Evolutionary conservation across 495 filamentous ascomycete species (phyloP), one percentile per base, ranked within the genome.

Genomic region (Penicillium bovifimosum): DNA sequence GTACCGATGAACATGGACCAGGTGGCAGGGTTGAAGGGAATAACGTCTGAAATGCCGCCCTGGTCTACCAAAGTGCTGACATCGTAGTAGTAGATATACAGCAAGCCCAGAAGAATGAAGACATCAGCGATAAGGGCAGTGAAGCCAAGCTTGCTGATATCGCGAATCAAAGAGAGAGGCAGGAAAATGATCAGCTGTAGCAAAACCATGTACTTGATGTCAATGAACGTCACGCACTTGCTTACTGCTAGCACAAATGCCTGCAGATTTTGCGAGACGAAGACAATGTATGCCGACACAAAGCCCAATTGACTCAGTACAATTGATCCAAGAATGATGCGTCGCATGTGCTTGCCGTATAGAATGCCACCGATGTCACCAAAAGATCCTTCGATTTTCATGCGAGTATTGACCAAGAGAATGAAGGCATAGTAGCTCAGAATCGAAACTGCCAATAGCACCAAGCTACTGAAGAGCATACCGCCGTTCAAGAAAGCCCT

Each of bases 1-100:
- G 93, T 97, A 57, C 93, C 93, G 60, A 98, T 96, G 68, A 97
- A 96, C 31, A 97, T 81, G 0, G 91, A 96, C 93, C 93, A 98
- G 60, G 87, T 82, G 17, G 84, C 78, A 4, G 83, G 70, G 72
- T 98, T 98, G 77, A 98, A 96, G 52, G 82, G 71, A 49, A 83
- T 76, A 59, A 97, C 86, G 65, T 97, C 93, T 0, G 90, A 77
- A 10, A 95, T 66, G 7, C 92, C 91, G 38, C 86, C 69, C n/a
- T 86, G 83, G 41, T 65, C 70, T 24, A 82, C 80, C 32, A 96
- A 82, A n/a, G 90, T 95, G 46, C 85, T 75, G 60, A 96, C 78
- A 66, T 96, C 91, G 66, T 90, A 97, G 73, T 96, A 97, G 68
- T 95, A 96, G 31, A 98, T 85, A 58, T 97, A 97, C 11, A 91